Percentiles rank a stretch among this genome's conserved stretches.
Evolutionary conservation across 2,329 filamentous ascomycete genomes (phyloP).

Genomic region (Colletotrichum abscissum): DNA sequence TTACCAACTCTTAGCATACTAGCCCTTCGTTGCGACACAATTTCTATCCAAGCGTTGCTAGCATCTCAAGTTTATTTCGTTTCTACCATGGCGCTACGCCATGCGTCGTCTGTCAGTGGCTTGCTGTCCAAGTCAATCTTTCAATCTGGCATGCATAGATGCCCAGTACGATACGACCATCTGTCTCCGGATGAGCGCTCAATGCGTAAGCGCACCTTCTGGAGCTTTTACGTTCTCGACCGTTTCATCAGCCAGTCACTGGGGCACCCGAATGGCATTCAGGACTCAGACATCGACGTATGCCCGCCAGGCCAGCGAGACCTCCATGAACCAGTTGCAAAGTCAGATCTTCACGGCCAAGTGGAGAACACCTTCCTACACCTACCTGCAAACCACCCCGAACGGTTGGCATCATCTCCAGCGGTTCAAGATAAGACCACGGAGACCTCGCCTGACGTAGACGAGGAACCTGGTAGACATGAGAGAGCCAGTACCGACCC

Average conservation of each 20-base stretch:
- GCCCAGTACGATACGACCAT: conserved; percentile 60
- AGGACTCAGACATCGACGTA: conserved; percentile 51
- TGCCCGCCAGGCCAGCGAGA: conserved; percentile 45
- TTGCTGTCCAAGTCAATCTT: conserved; percentile 58
- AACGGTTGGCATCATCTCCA: neutral
- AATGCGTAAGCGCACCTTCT: conserved; percentile 54
- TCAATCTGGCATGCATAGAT: conserved; percentile 62
- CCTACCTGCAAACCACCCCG: conserved; percentile 28
- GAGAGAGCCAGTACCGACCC: neutral
- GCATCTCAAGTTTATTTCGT: conserved; percentile 60
- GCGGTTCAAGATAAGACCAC: neutral
- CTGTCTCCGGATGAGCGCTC: conserved; percentile 46
- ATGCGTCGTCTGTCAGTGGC: conserved; percentile 60
- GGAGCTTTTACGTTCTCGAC: conserved; percentile 52
- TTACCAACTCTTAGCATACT: conserved; percentile 48
- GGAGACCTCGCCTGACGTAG: neutral
- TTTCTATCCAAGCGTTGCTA: conserved; percentile 60
- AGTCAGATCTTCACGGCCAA: neutral
- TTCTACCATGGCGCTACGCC: conserved; percentile 58
- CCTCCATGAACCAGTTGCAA: conserved; percentile 38
- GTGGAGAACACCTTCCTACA: conserved; percentile 13
- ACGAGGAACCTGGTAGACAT: neutral
- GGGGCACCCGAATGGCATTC: conserved; percentile 48
- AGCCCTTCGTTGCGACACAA: conserved; percentile 53
- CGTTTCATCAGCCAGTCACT: conserved; percentile 48